Evolutionary conservation across 1,284 basidiomycete species (phyloP).

Genomic region (Puccinia horiana): DNA sequence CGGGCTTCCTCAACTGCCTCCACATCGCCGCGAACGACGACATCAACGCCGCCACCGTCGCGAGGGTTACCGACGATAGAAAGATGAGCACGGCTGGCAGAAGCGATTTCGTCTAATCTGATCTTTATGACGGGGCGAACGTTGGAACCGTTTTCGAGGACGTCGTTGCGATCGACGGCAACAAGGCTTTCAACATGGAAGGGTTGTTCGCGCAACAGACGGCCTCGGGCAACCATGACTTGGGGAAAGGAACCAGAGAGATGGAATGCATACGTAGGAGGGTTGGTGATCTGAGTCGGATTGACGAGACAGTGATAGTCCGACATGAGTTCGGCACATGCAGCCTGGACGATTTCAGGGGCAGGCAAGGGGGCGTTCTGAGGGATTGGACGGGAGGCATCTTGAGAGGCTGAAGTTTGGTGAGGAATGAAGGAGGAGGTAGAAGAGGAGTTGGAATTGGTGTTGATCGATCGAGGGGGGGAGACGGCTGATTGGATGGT

Average conservation of each 20-base stretch:
- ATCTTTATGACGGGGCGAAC: constrained; percentile 83
- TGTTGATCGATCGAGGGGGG: constrained; percentile 23
- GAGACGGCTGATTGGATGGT: constrained; percentile 14
- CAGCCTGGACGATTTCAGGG: constrained; percentile 23
- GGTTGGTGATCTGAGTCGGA: constrained; percentile 12
- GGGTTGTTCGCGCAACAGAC: constrained; percentile 84
- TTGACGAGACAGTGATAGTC: constrained; percentile 47
- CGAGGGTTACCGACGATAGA: constrained; percentile 65
- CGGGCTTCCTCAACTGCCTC: constrained; percentile 89
- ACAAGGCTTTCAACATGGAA: constrained; percentile 77
- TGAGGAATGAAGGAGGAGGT: constrained; percentile 21
- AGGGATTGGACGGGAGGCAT: constrained; percentile 28
- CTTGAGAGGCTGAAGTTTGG: background rate
- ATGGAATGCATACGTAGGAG: constrained; percentile 65
- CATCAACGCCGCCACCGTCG: constrained; percentile 85
- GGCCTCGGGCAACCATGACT: constrained; percentile 84
- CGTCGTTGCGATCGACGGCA: constrained; percentile 86
- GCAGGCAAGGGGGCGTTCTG: constrained; percentile 36
- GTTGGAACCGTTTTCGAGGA: constrained; percentile 80
- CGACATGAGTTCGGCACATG: constrained; percentile 44
- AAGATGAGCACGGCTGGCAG: constrained; percentile 81
- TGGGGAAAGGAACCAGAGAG: constrained; percentile 87
- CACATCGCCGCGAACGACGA: constrained; percentile 79
- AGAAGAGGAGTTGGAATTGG: background rate
- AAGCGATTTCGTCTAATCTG: constrained; percentile 87